These are phyloP conservation scores for Theobroma cacao DNA, from an alignment of 345 rosid genomes.

Conservation along the genomic window DNA sequence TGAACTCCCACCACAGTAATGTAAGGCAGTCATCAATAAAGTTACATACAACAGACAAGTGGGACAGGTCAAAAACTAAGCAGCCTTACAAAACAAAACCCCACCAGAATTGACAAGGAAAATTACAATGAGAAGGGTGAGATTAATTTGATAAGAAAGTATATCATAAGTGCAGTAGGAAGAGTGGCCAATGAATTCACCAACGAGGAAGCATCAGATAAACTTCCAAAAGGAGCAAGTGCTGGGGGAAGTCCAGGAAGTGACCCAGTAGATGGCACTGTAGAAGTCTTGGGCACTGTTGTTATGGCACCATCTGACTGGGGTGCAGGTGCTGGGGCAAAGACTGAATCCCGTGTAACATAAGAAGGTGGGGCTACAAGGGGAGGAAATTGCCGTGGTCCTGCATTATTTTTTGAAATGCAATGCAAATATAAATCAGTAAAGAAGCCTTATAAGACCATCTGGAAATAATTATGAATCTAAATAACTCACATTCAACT, in stretches of 20 bases:
- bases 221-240: constrained; percentile 55
- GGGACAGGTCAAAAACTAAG: constrained; percentile 10
- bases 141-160: constrained; percentile 28
- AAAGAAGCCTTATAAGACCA: background rate
- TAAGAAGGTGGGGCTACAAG: constrained; percentile 77
- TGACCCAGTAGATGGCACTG: constrained; percentile 53
- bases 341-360: constrained; percentile 43
- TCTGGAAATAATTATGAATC: background rate
- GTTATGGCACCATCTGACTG: constrained; percentile 34
- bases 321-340: constrained; percentile 71
- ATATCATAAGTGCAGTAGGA: constrained; percentile 16
- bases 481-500: background rate
- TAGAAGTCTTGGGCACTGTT: constrained; percentile 39
- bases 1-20: background rate
- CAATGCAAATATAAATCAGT: background rate
- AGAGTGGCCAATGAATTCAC: constrained; percentile 30
- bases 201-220: constrained; percentile 40
- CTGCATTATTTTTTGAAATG: constrained; percentile 48
- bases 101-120: background rate
- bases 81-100: constrained; percentile 11
- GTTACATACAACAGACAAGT: constrained; percentile 12
- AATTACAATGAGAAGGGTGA: constrained; percentile 30
- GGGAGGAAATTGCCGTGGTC: constrained; percentile 60
- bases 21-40: background rate
- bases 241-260: constrained; percentile 56